These are phyloP conservation scores for Pachysandra terminalis DNA, from an alignment of 164 flowering plant species.

Conservation along the genomic window DNA sequence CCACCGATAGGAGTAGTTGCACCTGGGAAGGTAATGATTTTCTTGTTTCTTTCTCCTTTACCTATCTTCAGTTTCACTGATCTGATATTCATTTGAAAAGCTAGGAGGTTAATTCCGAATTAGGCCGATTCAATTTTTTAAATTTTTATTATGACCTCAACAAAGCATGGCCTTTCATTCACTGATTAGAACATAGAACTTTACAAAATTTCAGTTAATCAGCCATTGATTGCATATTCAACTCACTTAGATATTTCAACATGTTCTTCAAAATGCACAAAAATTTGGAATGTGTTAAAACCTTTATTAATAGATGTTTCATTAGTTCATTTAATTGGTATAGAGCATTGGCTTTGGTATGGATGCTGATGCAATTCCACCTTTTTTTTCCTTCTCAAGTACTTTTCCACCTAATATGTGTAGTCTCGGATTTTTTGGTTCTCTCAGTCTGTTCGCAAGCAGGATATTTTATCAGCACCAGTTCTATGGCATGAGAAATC, in stretches of 20 bases:
- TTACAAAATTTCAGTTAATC: too few species aligned
- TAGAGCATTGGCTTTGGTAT: too few species aligned
- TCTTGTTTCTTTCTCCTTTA: not conserved
- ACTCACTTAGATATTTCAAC: too few species aligned
- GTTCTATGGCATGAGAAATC: conserved; percentile 33
- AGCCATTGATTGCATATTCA: too few species aligned
- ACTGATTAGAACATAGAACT: too few species aligned
- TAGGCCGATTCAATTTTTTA: not conserved
- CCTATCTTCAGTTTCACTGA: not conserved
- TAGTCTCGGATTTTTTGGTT: not conserved
- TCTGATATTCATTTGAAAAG: too few species aligned
- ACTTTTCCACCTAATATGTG: not conserved
- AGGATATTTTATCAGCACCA: conserved; percentile 15
- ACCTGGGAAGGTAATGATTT: conserved; percentile 28
- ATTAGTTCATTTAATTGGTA: too few species aligned
- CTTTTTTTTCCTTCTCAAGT: not conserved
- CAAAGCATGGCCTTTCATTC: too few species aligned
- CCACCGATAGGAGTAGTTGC: conserved; percentile 35
- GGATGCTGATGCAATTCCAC: too few species aligned
- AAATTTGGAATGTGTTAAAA: too few species aligned
- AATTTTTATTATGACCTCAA: not conserved
- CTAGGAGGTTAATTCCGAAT: not conserved
- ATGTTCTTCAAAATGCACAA: too few species aligned
- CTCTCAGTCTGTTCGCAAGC: conserved; percentile 23
- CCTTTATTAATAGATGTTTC: too few species aligned